phyloP scores from a whole-genome alignment of 768 basidiomycete genomes.

The Mycena haematopus region DNA sequence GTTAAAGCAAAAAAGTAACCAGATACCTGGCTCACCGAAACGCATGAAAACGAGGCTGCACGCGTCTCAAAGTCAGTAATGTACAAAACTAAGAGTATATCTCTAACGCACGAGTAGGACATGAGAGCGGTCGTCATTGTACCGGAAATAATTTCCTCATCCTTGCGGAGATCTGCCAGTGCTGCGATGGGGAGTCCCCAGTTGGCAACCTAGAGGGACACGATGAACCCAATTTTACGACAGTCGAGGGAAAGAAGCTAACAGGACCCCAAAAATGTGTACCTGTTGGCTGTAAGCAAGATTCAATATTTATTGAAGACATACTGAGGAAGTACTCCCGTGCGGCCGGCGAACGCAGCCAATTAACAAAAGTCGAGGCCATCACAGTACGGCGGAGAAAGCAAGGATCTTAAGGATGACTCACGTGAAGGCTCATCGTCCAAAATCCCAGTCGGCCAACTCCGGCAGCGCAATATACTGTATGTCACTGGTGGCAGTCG shows the following conservation, averaged over 20 bases:
- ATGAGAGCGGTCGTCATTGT: conserved; percentile 93
- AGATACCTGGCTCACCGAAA: conserved; percentile 64
- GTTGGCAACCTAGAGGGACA: conserved; percentile 82
- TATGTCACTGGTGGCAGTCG: background rate
- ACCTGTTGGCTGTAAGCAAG: conserved; percentile 51
- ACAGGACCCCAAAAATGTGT: conserved; percentile 99
- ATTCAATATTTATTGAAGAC: conserved; percentile 41
- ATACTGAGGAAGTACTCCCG: conserved; percentile 94
- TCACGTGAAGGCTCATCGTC: background rate
- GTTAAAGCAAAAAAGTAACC: conserved; percentile 17
- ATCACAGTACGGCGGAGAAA: conserved; percentile 47
- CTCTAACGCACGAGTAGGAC: conserved; percentile 83
- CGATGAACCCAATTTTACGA: conserved; percentile 19
- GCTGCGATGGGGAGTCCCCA: conserved; percentile 98
- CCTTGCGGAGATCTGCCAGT: conserved; percentile 86
- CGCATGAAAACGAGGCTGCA: conserved; percentile 88
- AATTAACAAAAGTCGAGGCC: conserved; percentile 86
- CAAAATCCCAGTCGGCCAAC: background rate
- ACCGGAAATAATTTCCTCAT: conserved; percentile 97
- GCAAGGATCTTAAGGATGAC: no score
- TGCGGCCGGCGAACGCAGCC: conserved; percentile 91
- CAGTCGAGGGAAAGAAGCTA: conserved; percentile 42
- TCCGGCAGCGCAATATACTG: background rate
- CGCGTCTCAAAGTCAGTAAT: conserved; percentile 10
- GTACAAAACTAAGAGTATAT: conserved; percentile 10